Base-by-base conservation (phyloP, 1,284 basidiomycete genomes). In the Ustilago curta region DNA sequence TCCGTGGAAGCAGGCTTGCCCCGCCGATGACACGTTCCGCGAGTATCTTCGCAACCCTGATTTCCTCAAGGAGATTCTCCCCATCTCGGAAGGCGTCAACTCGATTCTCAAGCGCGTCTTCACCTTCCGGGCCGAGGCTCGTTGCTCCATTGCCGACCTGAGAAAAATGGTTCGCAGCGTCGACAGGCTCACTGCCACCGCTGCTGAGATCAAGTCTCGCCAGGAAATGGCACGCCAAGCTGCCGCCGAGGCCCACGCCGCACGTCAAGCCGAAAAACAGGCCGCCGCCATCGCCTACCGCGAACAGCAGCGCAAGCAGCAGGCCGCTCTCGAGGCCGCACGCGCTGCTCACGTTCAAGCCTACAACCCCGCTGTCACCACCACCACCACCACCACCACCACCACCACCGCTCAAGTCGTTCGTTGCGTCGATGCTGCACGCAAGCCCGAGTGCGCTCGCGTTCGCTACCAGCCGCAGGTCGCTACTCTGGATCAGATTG, bases 1-100 rank as follows among this genome's bases (percentile, higher is more conserved):
- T 84, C 95, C 94, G 6, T 97, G 95, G 95, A 89, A 90, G 70
- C 88, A 89, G 76, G 94, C 95, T 4, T 89, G 88, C 49, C 86
- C 88, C 6, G 86, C 87, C 49, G 94, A 97, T 85, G 88, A 90
- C 57, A 91, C 90, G 43, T 96, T 92, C 87, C 70, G 76, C 59
- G 79, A 82, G 59, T 85, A 83, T 49, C 65, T 82, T 32, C 75
- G 74, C 52, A 77, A 82, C 54, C 80, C 80, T 8, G 76, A 83
- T 50, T 82, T 82, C 52, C 69, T 85, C 54, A 70, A 70, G 52
- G 78, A 80, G 63, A 83, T 85, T 44, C 75, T 85, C 7, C 83
- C 83, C 43, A 77, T 85, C 61, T 83, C 81, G 19, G 70, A 81
- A n/a, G 80, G 77, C 47, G 68, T 76, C 51, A 83, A 85, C 65